phyloP scores from a whole-genome alignment of 176 grass and related monocot genomes.

The Triticum dicoccoides region DNA sequence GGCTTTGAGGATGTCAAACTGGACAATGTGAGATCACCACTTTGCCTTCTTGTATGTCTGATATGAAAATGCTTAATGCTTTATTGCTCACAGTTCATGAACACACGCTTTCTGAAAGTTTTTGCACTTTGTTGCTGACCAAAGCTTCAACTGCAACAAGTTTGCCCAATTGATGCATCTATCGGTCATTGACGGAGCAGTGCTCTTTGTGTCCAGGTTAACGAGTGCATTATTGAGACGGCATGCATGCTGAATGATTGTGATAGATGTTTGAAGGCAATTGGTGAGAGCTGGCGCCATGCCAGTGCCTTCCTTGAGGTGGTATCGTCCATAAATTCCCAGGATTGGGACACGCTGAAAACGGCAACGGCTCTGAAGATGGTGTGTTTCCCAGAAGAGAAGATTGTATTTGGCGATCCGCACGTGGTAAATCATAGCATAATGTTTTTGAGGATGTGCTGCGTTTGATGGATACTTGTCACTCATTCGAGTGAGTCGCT shows the following conservation, averaged over 20 bases:
- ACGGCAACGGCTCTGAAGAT: not conserved
- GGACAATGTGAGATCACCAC: not conserved
- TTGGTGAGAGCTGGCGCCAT: not conserved
- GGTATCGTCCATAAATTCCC: not conserved
- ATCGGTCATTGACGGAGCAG: too few relatives aligned
- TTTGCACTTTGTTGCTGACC: too few relatives aligned
- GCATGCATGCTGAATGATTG: not conserved
- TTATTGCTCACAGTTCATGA: too few relatives aligned
- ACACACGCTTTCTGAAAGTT: too few relatives aligned
- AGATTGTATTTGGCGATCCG: not conserved
- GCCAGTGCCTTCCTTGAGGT: not conserved
- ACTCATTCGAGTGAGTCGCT: not conserved
- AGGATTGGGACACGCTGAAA: not conserved
- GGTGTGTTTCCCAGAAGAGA: not conserved
- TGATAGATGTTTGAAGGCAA: not conserved
- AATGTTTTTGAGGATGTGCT: too few relatives aligned
- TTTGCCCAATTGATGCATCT: too few relatives aligned
- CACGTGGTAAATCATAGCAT: not conserved
- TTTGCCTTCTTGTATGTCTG: too few relatives aligned
- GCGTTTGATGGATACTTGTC: not conserved
- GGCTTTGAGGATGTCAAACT: not conserved
- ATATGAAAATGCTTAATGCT: too few relatives aligned
- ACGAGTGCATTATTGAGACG: not conserved
- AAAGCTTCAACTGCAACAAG: too few relatives aligned
- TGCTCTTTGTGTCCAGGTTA: too few relatives aligned